A percentile compares a stretch with the other conserved stretches of the same genome.
Evolutionary conservation across 495 filamentous ascomycete genomes (phyloP).

Genomic region (Aspergillus leporis): DNA sequence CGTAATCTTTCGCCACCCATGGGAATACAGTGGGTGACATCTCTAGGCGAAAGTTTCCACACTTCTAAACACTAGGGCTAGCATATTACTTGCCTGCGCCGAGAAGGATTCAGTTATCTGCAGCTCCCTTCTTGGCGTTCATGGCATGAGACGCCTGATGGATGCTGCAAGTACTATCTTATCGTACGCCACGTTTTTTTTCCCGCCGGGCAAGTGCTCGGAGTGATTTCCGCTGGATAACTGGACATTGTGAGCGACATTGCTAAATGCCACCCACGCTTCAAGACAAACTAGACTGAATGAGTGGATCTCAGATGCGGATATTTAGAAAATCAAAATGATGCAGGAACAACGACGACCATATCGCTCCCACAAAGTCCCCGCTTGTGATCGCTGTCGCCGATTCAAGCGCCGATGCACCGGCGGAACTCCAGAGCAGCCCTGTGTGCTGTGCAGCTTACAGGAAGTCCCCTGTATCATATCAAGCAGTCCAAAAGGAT

Average conservation of each 20-base stretch:
- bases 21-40: too few species aligned
- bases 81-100: background rate
- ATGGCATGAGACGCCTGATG: background rate
- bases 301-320: background rate
- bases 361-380: slow-evolving; percentile 33
- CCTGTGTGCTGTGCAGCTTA: slow-evolving; percentile 29
- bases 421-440: slow-evolving; percentile 17
- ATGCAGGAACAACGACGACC: slow-evolving; percentile 21
- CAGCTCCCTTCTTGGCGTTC: background rate
- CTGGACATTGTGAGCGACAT: too few species aligned
- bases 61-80: background rate
- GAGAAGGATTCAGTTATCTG: background rate
- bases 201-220: slow-evolving; percentile 13
- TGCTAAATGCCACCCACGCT: background rate
- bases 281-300: background rate
- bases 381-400: slow-evolving; percentile 34
- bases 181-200: background rate
- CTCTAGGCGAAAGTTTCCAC: too few species aligned
- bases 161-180: slow-evolving; percentile 4
- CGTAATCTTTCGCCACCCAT: background rate
- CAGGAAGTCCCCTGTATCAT: slow-evolving; percentile 20
- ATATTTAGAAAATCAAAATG: background rate
- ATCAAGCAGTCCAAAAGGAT: slow-evolving; percentile 9
- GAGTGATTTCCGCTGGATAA: background rate
- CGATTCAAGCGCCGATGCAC: slow-evolving; percentile 32